Conservation (phyloP, 352 stramenopile species). For the Phytophthora sp. region DNA sequence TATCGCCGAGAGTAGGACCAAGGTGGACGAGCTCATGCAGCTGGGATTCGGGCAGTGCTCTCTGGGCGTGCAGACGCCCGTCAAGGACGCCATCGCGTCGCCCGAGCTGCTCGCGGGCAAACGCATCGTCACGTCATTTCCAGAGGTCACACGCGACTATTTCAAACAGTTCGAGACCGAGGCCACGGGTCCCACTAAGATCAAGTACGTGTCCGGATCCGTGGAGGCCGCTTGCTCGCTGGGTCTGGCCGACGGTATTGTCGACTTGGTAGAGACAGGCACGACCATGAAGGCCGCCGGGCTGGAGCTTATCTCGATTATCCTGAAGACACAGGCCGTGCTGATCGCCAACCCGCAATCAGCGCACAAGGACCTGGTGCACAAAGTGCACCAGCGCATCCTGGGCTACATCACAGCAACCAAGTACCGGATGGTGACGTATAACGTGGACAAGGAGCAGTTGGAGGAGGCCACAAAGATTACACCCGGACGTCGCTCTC, state of each 20-base stretch:
- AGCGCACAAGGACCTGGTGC: conserved; percentile 66
- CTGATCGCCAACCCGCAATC: conserved; percentile 91
- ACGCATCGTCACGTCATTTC: conserved; percentile 98
- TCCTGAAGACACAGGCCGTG: conserved; percentile 93
- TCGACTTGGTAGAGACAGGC: conserved; percentile 98
- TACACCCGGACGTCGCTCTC: conserved; percentile 94
- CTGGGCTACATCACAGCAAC: conserved; percentile 96
- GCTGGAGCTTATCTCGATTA: conserved; percentile 94
- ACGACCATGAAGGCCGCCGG: conserved; percentile 98
- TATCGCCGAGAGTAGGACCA: conserved; percentile 91
- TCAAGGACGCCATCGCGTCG: conserved; percentile 85
- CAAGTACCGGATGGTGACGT: conserved; percentile 98
- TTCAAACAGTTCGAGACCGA: conserved; percentile 93
- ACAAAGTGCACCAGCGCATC: conserved; percentile 93
- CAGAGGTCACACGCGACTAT: conserved; percentile 92
- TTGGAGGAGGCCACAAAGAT: conserved; percentile 89
- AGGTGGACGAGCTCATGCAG: conserved; percentile 93
- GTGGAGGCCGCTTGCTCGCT: conserved; percentile 97
- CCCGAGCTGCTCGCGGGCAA: conserved; percentile 91
- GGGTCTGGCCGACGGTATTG: conserved; percentile 97
- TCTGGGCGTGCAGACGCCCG: conserved; percentile 95
- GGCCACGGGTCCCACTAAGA: conserved; percentile 69
- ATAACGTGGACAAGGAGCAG: conserved; percentile 95
- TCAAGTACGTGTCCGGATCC: conserved; percentile 98
- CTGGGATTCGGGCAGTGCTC: conserved; percentile 97